phyloP scores from a whole-genome alignment of 768 basidiomycete genomes.

The Hypholoma fasciculare region DNA sequence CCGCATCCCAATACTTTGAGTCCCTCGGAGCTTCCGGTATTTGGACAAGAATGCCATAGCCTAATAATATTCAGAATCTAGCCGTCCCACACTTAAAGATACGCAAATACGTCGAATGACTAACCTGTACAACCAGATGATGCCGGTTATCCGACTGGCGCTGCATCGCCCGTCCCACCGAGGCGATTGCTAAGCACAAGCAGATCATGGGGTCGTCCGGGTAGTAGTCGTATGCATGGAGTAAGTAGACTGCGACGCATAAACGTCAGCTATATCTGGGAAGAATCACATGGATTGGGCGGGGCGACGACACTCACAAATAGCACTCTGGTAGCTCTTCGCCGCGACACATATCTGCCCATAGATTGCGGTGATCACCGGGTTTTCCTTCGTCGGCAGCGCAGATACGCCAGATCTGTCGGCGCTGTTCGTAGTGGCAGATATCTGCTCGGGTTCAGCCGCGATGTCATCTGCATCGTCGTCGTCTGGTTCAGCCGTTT shows the following conservation, averaged over 20 bases:
- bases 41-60: slow-evolving; percentile 82
- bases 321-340: slow-evolving; percentile 87
- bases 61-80: slow-evolving; percentile 22
- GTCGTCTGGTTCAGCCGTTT: slow-evolving; percentile 39
- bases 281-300: neutral
- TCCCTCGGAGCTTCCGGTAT: slow-evolving; percentile 69
- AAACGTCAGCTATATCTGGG: neutral
- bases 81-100: neutral
- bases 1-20: slow-evolving; percentile 41
- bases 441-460: slow-evolving; percentile 19
- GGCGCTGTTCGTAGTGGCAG: slow-evolving; percentile 10
- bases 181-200: slow-evolving; percentile 79
- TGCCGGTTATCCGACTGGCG: slow-evolving; percentile 94
- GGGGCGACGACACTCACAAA: slow-evolving; percentile 60
- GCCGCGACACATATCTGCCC: slow-evolving; percentile 83
- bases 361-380: slow-evolving; percentile 71
- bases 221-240: slow-evolving; percentile 86
- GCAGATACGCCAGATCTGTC: slow-evolving; percentile 24
- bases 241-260: slow-evolving; percentile 67
- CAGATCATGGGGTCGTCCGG: slow-evolving; percentile 86
- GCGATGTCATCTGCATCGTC: slow-evolving; percentile 22
- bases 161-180: slow-evolving; percentile 89
- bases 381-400: slow-evolving; percentile 70
- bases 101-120: neutral
- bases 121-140: slow-evolving; percentile 75